These are phyloP conservation scores for Coix lacrymajobi DNA, from an alignment of 176 grass and related monocot genomes.

Conservation along the genomic window DNA sequence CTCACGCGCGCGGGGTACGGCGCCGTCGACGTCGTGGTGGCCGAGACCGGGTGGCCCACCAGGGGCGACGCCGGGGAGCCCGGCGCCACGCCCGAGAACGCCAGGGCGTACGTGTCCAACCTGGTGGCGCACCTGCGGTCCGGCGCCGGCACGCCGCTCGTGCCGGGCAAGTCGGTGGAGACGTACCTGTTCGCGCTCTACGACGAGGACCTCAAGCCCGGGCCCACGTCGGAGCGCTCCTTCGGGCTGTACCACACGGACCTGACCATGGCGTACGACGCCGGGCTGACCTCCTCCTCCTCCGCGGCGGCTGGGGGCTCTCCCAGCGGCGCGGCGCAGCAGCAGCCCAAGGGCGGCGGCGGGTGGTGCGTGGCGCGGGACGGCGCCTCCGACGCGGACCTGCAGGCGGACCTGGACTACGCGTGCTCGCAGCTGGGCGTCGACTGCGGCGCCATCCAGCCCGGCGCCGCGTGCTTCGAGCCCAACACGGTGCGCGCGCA, in stretches of 20 bases:
- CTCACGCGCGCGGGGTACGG: slow-evolving; percentile 52
- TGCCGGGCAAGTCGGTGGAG: slow-evolving; percentile 70
- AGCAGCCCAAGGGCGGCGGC: neutral
- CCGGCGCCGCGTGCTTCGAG: slow-evolving; percentile 69
- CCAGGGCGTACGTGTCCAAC: slow-evolving; percentile 57
- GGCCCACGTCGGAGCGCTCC: slow-evolving; percentile 66
- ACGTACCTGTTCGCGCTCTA: slow-evolving; percentile 96
- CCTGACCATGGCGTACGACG: slow-evolving; percentile 66
- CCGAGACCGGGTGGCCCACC: slow-evolving; percentile 93
- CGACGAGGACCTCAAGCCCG: slow-evolving; percentile 95
- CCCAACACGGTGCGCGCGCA: slow-evolving; percentile 86
- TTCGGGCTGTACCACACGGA: slow-evolving; percentile 89
- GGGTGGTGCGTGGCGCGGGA: slow-evolving; percentile 87
- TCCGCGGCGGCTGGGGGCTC: neutral
- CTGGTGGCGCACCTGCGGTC: slow-evolving; percentile 73
- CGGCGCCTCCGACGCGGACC: slow-evolving; percentile 50
- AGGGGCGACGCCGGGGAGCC: slow-evolving; percentile 56
- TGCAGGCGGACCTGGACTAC: slow-evolving; percentile 84
- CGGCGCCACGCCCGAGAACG: slow-evolving; percentile 72
- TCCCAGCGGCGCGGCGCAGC: neutral
- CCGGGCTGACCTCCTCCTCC: slow-evolving; percentile 31
- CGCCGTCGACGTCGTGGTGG: slow-evolving; percentile 68
- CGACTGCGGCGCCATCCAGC: slow-evolving; percentile 81
- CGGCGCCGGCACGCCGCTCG: slow-evolving; percentile 71
- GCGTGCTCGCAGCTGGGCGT: slow-evolving; percentile 66